These are phyloP conservation scores for Conringia planisiliqua DNA, from an alignment of 345 rosid species.

Conservation along the genomic window DNA sequence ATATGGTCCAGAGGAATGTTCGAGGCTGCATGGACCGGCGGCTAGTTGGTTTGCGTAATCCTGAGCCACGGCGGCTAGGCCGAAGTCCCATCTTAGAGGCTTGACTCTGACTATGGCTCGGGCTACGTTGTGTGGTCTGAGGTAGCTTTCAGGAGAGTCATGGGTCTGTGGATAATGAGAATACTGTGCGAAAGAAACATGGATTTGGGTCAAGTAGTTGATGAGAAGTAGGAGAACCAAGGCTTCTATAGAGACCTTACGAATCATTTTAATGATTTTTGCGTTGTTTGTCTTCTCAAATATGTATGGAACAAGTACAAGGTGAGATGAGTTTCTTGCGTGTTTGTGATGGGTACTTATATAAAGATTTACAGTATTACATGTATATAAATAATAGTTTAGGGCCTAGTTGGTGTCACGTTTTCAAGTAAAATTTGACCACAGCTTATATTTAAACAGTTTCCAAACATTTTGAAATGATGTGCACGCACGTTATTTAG, in stretches of 20 bases:
- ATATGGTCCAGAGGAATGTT: constrained; percentile 55
- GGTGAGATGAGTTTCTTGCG: neutral
- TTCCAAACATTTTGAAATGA: constrained; percentile 11
- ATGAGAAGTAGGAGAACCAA: constrained; percentile 22
- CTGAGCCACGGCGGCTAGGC: constrained; percentile 45
- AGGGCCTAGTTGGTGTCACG: constrained; percentile 33
- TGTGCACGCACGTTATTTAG: constrained; percentile 32
- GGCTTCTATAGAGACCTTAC: neutral
- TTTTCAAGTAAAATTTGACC: constrained; percentile 8
- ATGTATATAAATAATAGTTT: neutral
- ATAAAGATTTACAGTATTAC: neutral
- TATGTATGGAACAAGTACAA: neutral
- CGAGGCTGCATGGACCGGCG: constrained; percentile 38
- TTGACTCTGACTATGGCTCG: constrained; percentile 41
- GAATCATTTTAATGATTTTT: neutral
- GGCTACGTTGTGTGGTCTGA: constrained; percentile 53
- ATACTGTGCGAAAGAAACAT: constrained; percentile 22
- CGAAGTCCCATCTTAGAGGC: constrained; percentile 46
- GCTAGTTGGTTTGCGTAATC: constrained; percentile 38
- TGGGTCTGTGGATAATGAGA: constrained; percentile 30
- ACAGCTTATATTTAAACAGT: neutral
- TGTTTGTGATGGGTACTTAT: constrained; percentile 4
- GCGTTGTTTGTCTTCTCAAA: neutral
- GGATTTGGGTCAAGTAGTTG: constrained; percentile 12
- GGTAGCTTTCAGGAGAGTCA: constrained; percentile 39